phyloP scores from a whole-genome alignment of 2,329 filamentous ascomycete species.

The Trichophyton verrucosum region DNA sequence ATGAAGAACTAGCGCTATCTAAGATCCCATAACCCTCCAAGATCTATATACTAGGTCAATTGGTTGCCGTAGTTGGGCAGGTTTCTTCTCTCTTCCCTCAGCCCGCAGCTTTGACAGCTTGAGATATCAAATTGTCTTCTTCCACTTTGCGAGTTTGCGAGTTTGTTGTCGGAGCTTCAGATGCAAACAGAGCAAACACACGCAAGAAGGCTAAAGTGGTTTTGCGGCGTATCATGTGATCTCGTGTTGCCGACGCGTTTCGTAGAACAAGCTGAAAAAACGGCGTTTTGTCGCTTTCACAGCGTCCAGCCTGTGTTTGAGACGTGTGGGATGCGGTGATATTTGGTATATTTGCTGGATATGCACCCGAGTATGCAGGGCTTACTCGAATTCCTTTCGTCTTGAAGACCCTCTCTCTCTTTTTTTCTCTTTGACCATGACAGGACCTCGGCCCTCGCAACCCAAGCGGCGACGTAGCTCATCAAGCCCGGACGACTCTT shows the following conservation, averaged over 20 bases:
- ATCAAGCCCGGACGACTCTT: neutral
- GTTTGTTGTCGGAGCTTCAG: neutral
- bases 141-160: neutral
- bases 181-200: neutral
- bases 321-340: neutral
- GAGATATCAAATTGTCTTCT: neutral
- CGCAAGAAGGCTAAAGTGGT: neutral
- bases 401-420: neutral
- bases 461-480: neutral
- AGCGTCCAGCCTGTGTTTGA: too few species aligned
- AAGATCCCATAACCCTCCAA: neutral
- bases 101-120: neutral
- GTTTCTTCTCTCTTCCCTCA: neutral
- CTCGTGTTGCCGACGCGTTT: neutral
- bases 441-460: neutral
- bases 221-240: neutral
- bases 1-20: slow-evolving; percentile 2
- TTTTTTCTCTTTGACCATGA: neutral
- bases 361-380: neutral
- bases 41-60: neutral
- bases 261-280: neutral
- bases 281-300: too few species aligned
- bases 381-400: neutral
- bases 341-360: neutral
- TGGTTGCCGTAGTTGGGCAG: neutral